These are phyloP conservation scores for Penicillium salamii DNA, from an alignment of 495 filamentous ascomycete species.

Conservation along the genomic window DNA sequence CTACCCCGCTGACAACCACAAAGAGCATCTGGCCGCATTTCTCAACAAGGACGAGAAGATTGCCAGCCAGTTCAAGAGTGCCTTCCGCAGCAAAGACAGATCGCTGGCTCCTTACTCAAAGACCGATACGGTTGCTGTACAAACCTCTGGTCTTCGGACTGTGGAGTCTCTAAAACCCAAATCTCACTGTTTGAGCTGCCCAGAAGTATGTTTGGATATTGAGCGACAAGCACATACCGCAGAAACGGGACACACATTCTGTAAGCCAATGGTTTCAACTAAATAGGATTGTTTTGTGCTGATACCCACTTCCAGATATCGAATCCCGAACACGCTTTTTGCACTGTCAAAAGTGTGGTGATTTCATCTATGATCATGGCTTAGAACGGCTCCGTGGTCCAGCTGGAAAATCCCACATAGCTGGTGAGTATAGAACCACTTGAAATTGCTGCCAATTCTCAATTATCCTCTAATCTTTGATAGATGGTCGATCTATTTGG, in stretches of 20 bases:
- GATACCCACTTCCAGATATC: constrained; percentile 57
- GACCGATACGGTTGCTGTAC: constrained; percentile 19
- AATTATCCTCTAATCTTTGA: constrained; percentile 1
- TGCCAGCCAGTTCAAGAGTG: constrained; percentile 38
- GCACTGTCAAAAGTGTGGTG: constrained; percentile 80
- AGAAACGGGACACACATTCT: constrained; percentile 43
- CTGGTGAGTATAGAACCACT: constrained; percentile 15
- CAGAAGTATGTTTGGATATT: constrained; percentile 30
- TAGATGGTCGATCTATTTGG: constrained; percentile 22
- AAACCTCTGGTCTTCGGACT: constrained; percentile 23
- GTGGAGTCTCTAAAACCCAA: constrained; percentile 36
- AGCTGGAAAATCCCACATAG: constrained; percentile 19
- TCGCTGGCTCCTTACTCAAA: constrained; percentile 30
- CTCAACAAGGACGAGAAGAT: constrained; percentile 28
- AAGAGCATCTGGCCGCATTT: constrained; percentile 41
- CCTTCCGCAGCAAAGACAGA: constrained; percentile 35
- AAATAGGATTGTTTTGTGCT: background rate
- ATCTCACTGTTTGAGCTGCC: constrained; percentile 42
- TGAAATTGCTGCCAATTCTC: background rate
- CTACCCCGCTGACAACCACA: constrained; percentile 11
- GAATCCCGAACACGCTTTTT: constrained; percentile 74
- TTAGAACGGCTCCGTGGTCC: constrained; percentile 63
- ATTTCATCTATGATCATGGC: constrained; percentile 84
- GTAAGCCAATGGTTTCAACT: constrained; percentile 20
- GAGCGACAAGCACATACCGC: constrained; percentile 39